Percentiles rank a stretch among this genome's conserved stretches.
Evolutionary conservation across 2,329 filamentous ascomycete genomes (phyloP).

Genomic region (Boeremia lycopersici): DNA sequence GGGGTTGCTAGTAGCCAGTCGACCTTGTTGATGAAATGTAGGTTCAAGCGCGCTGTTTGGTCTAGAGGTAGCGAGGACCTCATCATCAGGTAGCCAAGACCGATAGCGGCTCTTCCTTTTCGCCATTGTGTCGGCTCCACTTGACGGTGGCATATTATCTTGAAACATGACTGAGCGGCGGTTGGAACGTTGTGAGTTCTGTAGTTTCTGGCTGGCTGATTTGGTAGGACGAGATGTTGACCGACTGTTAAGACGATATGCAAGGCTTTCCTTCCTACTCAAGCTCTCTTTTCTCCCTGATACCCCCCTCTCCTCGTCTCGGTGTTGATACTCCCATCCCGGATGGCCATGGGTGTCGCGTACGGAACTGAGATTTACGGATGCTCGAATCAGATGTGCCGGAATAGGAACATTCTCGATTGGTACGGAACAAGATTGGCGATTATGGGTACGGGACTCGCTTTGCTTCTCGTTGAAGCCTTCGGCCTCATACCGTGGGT

Average conservation of each 20-base stretch:
- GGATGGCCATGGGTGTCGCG: slow-evolving; percentile 18
- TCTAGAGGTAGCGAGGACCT: slow-evolving; percentile 10
- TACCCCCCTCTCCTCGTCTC: slow-evolving; percentile 15
- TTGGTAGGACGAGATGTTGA: slow-evolving; percentile 2
- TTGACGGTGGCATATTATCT: not conserved
- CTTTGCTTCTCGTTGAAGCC: slow-evolving; percentile 8
- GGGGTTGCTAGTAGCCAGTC: slow-evolving; percentile 7
- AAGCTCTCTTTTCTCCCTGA: slow-evolving; percentile 15
- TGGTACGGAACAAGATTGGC: slow-evolving; percentile 12
- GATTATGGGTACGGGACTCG: slow-evolving; percentile 3
- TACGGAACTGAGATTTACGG: slow-evolving; percentile 22
- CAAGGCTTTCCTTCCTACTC: slow-evolving; percentile 5
- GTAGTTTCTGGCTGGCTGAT: not conserved
- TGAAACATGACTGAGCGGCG: slow-evolving; percentile 10
- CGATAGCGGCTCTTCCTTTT: not conserved
- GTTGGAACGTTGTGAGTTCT: slow-evolving; percentile 4
- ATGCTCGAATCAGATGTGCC: slow-evolving; percentile 28
- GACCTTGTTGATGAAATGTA: slow-evolving; percentile 7
- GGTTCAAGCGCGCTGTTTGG: slow-evolving; percentile 9
- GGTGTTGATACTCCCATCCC: slow-evolving; percentile 25
- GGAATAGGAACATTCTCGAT: slow-evolving; percentile 28
- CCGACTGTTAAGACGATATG: slow-evolving; percentile 11
- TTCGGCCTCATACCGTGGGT: not conserved
- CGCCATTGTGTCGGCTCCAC: not conserved
- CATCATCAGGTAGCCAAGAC: slow-evolving; percentile 10